These are phyloP conservation scores for Scheffersomyces cryptocercus DNA, from an alignment of 1,139 yeast genomes.

Conservation along the genomic window DNA sequence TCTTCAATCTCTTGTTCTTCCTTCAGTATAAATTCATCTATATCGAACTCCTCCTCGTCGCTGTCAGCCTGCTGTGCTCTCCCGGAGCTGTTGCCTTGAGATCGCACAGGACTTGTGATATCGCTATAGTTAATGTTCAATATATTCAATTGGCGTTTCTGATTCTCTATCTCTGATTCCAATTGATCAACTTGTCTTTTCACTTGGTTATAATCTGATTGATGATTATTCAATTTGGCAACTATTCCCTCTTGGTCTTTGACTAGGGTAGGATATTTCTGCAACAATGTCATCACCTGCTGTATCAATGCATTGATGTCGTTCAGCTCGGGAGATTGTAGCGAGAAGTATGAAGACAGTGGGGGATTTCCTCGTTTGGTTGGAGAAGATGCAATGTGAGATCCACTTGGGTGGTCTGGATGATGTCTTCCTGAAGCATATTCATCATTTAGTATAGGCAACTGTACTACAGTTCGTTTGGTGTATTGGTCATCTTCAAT, in stretches of 20 bases:
- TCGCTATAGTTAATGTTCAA: slow-evolving; percentile 28
- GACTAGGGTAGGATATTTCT: slow-evolving; percentile 31
- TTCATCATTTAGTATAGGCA: slow-evolving; percentile 10
- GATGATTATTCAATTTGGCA: slow-evolving; percentile 19
- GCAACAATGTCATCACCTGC: slow-evolving; percentile 20
- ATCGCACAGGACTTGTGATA: slow-evolving; percentile 19
- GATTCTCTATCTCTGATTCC: slow-evolving; percentile 29
- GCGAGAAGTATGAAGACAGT: slow-evolving; percentile 1
- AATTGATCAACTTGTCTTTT: slow-evolving; percentile 27
- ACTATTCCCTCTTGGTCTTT: slow-evolving; percentile 24
- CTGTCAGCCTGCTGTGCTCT: slow-evolving; percentile 6
- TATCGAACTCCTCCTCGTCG: slow-evolving; percentile 21
- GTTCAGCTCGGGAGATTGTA: slow-evolving; percentile 11
- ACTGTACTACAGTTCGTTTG: slow-evolving; percentile 10
- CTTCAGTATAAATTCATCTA: slow-evolving; percentile 31
- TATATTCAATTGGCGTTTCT: slow-evolving; percentile 26
- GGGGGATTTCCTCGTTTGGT: slow-evolving; percentile 5
- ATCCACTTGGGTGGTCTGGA: background rate
- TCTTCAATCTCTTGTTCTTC: slow-evolving; percentile 37
- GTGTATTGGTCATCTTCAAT: slow-evolving; percentile 14
- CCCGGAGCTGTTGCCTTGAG: slow-evolving; percentile 10
- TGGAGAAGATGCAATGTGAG: slow-evolving; percentile 10
- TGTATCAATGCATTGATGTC: slow-evolving; percentile 21
- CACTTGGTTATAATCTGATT: slow-evolving; percentile 22
- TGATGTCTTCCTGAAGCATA: background rate